phyloP scores from a whole-genome alignment of 192 early-diverging fungal genomes.

The Coemansia sp. region DNA sequence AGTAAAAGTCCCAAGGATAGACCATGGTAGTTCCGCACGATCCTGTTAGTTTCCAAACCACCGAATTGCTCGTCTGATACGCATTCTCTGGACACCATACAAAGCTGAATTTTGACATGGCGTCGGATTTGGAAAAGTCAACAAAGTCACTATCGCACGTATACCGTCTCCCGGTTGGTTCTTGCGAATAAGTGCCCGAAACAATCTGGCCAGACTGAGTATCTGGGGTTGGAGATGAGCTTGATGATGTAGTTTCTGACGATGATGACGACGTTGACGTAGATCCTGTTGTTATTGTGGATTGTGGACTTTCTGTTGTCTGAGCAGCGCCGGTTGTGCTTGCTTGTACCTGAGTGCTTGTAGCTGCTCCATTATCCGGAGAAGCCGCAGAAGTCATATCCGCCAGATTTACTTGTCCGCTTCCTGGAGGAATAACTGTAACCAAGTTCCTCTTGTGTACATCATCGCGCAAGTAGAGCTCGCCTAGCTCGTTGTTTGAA shows the following conservation, averaged over 20 bases:
- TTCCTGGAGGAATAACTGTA: constrained; percentile 29
- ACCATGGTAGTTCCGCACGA: constrained; percentile 53
- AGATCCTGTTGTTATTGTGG: constrained; percentile 4
- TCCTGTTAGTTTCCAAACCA: constrained; percentile 37
- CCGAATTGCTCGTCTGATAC: constrained; percentile 34
- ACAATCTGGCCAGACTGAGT: not conserved
- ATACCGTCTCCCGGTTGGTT: constrained; percentile 15
- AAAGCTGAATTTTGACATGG: constrained; percentile 42
- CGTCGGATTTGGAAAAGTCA: constrained; percentile 29
- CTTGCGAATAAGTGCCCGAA: constrained; percentile 16
- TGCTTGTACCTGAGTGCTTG: not conserved
- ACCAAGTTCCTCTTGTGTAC: constrained; percentile 17
- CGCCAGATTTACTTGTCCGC: constrained; percentile 31
- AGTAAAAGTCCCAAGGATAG: constrained; percentile 41
- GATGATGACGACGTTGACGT: constrained; percentile 9
- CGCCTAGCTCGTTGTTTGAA: not conserved
- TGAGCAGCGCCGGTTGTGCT: constrained; percentile 2
- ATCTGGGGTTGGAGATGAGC: not conserved
- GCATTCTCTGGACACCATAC: constrained; percentile 55
- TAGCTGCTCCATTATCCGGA: constrained; percentile 2
- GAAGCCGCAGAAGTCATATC: constrained; percentile 18
- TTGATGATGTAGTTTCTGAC: not conserved
- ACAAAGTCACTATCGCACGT: constrained; percentile 38
- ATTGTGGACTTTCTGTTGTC: constrained; percentile 8
- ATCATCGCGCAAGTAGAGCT: constrained; percentile 18